Evolutionary conservation across 352 stramenopile genomes (phyloP).

Genomic region (Thraustochytrium striatum): DNA sequence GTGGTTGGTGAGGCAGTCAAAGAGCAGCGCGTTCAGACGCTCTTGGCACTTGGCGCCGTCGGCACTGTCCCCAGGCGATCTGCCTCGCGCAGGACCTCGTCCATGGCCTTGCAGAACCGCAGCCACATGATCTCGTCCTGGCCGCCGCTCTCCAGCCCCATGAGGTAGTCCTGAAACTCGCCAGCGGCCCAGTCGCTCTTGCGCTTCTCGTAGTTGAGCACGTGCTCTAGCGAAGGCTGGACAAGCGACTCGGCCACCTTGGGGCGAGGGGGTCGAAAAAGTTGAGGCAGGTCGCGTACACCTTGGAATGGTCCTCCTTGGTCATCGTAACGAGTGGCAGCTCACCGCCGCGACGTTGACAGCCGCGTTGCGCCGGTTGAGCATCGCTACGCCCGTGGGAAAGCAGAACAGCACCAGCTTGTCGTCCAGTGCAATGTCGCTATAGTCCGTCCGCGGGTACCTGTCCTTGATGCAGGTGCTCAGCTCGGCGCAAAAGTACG

Average conservation of each 20-base stretch:
- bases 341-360: background rate
- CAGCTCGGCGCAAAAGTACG: constrained; percentile 10
- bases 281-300: background rate
- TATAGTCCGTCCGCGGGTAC: background rate
- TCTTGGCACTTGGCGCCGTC: background rate
- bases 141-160: background rate
- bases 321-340: background rate
- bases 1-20: constrained; percentile 5
- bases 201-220: background rate
- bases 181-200: constrained; percentile 21
- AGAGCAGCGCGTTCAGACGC: constrained; percentile 5
- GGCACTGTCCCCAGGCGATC: background rate
- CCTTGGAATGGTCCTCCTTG: background rate
- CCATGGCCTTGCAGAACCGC: constrained; percentile 31
- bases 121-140: constrained; percentile 38
- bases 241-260: constrained; percentile 1
- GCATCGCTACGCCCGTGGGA: constrained; percentile 11
- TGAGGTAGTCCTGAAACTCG: constrained; percentile 2
- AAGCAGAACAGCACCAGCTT: constrained; percentile 21
- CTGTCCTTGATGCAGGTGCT: background rate
- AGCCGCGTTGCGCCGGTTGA: background rate
- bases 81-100: constrained; percentile 14
- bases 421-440: background rate
- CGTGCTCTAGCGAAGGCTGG: constrained; percentile 10
- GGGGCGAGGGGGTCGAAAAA: constrained; percentile 10